Evolutionary conservation across 306 rosid species (phyloP), one percentile per base, ranked within the genome.

Genomic region (Pyrus bretschneideri): DNA sequence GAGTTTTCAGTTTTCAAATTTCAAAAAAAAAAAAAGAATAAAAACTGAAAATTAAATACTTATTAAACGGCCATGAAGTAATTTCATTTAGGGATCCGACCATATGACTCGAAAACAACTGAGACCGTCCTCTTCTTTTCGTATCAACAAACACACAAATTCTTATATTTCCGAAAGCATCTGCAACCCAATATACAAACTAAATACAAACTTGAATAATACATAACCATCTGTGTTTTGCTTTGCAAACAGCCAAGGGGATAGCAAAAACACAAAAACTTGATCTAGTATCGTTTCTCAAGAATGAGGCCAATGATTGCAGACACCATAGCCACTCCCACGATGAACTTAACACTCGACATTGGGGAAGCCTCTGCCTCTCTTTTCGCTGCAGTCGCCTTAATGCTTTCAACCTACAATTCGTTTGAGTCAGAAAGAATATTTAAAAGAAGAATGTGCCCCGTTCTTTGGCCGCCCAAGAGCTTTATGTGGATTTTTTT

Each of bases 261-360:
- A 90, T 63, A 74, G 62, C 75, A 73, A 79, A 35, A 25, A 69
- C 68, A 83, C 82, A 72, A 54, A 4, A 59, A n/a, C 17, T 57
- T 29, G 49, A 80, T 6, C 85, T 91, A 96, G 82, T 92, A 96
- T 46, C 83, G 88, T 78, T 91, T 96, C 77, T 97, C 97, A 81
- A 96, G 93, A 77, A 92, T 81, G 70, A 92, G 67, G 74, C 99
- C 99, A 35, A 89, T 9, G 77, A 92, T 86, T 72, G 85, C 85
- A 54, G 99, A 92, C 9, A 92, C 86, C 15, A 92, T 61, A 81
- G 93, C 97, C 31, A 89, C 92, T 75, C 27, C 98, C 68, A 92
- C 69, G 63, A 91, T 75, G 81, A 83, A 45, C 89, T 96, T 88
- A 60, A 82, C 18, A 69, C 83, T 83, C 75, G 76, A 68, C 81